Evolutionary conservation across 768 basidiomycete species (phyloP).

Genomic region (Glaciozyma martinii): DNA sequence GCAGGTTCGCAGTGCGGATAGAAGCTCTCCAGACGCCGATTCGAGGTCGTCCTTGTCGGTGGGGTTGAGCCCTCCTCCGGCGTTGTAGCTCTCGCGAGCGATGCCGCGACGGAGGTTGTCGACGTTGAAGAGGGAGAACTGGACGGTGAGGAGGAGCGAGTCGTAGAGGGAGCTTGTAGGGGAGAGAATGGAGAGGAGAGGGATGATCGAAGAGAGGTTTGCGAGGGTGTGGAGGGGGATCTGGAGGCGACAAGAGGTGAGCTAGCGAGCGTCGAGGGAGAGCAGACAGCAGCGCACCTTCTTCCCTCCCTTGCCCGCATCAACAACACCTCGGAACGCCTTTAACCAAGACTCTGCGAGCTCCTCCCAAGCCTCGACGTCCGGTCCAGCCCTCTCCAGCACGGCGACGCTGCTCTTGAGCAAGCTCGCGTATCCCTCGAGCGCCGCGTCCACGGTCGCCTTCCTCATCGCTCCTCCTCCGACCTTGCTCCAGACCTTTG

Average conservation of each 20-base stretch:
- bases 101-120: constrained; percentile 30
- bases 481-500: constrained; percentile 4
- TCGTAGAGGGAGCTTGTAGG: not conserved
- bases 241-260: not conserved
- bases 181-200: constrained; percentile 9
- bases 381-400: not conserved
- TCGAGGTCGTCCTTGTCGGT: constrained; percentile 9
- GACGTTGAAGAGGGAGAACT: constrained; percentile 28
- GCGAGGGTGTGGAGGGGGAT: constrained; percentile 17
- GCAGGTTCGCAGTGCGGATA: constrained; percentile 10
- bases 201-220: constrained; percentile 19
- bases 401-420: constrained; percentile 3
- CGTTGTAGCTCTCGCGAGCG: constrained; percentile 23
- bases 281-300: constrained; percentile 8
- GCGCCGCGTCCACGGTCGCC: constrained; percentile 17
- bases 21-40: constrained; percentile 5
- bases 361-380: constrained; percentile 6
- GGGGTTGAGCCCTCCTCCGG: not conserved
- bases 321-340: constrained; percentile 5
- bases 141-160: constrained; percentile 14
- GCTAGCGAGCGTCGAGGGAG: not conserved
- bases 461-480: constrained; percentile 16
- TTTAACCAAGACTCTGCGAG: constrained; percentile 17
- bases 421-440: constrained; percentile 25
- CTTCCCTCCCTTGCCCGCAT: constrained; percentile 25